Base-by-base conservation (phyloP, 2,329 filamentous ascomycete species). In the Diaporthe ampelina region DNA sequence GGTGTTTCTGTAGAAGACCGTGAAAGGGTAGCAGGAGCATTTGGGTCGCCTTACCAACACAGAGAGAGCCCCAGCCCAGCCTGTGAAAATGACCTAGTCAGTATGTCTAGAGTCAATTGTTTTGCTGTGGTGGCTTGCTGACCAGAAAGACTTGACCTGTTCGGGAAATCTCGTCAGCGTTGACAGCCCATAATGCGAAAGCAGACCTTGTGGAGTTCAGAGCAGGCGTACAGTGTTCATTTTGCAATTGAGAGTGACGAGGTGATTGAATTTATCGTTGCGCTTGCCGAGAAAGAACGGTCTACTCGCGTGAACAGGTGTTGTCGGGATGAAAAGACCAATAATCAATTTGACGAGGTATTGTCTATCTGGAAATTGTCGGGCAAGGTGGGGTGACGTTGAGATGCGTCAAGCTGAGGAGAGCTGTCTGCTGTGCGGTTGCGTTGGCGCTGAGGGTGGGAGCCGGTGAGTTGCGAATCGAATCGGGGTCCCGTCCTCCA, bases 61-160 rank as follows among this genome's bases (percentile, higher is more conserved):
- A 97, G 72, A 98, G 90, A 67, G 95, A 90, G 79, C 94, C 95
- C 97, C 95, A 98, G 81, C 97, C 97, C 81, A 96, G 86, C 94
- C 95, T 97, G 78, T 70, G 71, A 73, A 73, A 58, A 45, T 11
- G n/a, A 17, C 50, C 59, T 29, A 29, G 71, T 79, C 54, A 79
- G 77, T 63, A 69, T 40, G 5, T 29, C 13, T 15, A 15, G 5
- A 6, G 56, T 45, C 54, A 37, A 6, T 40, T 24, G 19, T 26
- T 21, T n/a, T 24, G 72, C 13, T 17, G 24, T 17, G 26, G 35
- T 37, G 45, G 5, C 26, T 37, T 35, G 73, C 73, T 74, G 37
- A 92, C 91, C 91, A 93, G 85, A 93, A 92, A 70, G 91, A 92
- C 86, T 88, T 91, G 77, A 89, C 86, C 91, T 92, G 77, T 56